Conservation (phyloP, 1,139 yeast species). For the Taphrina sp. region DNA sequence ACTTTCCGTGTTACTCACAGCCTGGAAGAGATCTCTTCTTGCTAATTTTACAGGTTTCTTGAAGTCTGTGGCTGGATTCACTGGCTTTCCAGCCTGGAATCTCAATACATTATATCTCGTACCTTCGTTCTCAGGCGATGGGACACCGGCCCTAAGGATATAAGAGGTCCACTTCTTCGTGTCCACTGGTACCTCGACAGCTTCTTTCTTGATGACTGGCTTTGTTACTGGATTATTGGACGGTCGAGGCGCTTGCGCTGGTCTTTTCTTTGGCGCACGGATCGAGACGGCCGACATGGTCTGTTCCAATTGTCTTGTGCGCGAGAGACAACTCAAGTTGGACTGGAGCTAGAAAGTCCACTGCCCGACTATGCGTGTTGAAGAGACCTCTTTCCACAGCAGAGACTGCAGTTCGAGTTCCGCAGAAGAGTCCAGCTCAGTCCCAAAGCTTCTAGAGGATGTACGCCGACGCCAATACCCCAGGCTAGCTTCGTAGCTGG, state of each 20-base stretch:
- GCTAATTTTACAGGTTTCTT: slow-evolving; percentile 81
- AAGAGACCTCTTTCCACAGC: too few relatives aligned
- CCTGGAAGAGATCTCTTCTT: slow-evolving; percentile 74
- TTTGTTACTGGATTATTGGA: background rate
- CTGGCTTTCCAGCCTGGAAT: slow-evolving; percentile 69
- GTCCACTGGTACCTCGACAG: slow-evolving; percentile 22
- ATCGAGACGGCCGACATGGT: slow-evolving; percentile 27
- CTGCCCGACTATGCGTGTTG: too few relatives aligned
- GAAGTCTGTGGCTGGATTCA: slow-evolving; percentile 70
- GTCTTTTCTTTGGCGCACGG: slow-evolving; percentile 26
- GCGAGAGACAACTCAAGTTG: too few relatives aligned
- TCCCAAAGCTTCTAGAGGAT: too few relatives aligned
- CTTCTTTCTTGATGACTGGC: slow-evolving; percentile 27
- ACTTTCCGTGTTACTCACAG: slow-evolving; percentile 42
- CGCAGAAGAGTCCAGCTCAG: too few relatives aligned
- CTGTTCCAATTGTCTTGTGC: too few relatives aligned
- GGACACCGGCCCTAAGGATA: slow-evolving; percentile 65
- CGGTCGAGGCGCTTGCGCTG: slow-evolving; percentile 3
- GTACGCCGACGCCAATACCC: too few relatives aligned
- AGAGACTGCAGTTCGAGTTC: too few relatives aligned
- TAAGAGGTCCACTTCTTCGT: slow-evolving; percentile 53
- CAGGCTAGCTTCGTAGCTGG: too few relatives aligned
- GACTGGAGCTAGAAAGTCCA: too few relatives aligned
- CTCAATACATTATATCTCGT: slow-evolving; percentile 77
- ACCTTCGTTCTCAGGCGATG: slow-evolving; percentile 68